A percentile compares a stretch with the other conserved stretches of the same genome.
Conservation (phyloP, 108 stramenopile genomes). For the Cyclotella atomus region DNA sequence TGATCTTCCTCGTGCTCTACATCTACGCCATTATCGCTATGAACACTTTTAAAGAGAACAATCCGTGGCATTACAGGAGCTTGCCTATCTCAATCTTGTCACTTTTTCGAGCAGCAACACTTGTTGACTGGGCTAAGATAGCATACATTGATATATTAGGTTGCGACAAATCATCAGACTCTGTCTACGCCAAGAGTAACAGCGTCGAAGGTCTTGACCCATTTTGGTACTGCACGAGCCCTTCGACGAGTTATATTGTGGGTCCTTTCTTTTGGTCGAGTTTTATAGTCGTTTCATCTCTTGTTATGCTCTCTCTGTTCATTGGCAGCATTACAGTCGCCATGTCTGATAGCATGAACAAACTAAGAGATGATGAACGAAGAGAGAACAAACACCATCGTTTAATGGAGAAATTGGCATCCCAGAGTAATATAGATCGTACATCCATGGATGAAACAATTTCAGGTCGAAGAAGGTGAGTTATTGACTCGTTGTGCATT, state of each 20-base stretch:
- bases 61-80: not conserved
- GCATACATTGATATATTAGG: constrained; percentile 2
- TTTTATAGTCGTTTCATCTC: constrained; percentile 1
- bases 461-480: not conserved
- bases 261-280: not conserved
- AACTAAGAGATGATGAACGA: not conserved
- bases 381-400: not conserved
- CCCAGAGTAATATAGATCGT: not conserved
- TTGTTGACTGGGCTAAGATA: constrained; percentile 2
- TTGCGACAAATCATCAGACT: not conserved
- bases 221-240: not conserved
- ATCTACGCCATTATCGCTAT: constrained; percentile 1
- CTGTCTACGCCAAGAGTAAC: not conserved
- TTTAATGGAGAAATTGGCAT: not conserved
- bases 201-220: not conserved
- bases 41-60: not conserved
- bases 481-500: not conserved
- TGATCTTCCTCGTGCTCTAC: not conserved
- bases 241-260: not conserved
- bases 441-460: not conserved
- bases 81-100: not conserved
- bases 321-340: not conserved
- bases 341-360: not conserved
- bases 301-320: not conserved
- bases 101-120: not conserved